Percentiles rank a stretch among this genome's conserved stretches.
Conservation (phyloP, 352 stramenopile species). For the Globisporangium paroecandrum region DNA sequence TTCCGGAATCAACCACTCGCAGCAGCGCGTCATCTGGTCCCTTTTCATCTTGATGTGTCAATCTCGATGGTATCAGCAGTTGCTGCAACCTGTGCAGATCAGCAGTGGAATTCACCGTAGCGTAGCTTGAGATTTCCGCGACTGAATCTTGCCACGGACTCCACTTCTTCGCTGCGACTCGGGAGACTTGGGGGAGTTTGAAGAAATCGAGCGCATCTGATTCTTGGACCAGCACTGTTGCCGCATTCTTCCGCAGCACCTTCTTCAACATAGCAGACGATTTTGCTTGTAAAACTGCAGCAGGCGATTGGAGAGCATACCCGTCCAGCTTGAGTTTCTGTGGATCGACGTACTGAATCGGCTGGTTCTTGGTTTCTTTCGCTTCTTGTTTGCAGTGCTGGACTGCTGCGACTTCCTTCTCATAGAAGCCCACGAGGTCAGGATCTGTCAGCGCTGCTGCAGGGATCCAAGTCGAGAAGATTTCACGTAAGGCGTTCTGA, state of each 20-base stretch:
- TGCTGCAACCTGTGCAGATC: neutral
- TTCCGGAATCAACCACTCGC: neutral
- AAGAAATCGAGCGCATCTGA: slow-evolving; percentile 4
- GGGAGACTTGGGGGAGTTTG: slow-evolving; percentile 2
- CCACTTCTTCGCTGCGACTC: neutral
- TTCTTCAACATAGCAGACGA: slow-evolving; percentile 8
- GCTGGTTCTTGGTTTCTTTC: neutral
- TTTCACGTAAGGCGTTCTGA: neutral
- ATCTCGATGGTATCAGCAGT: slow-evolving; percentile 6
- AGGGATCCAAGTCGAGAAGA: neutral
- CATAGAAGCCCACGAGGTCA: no score
- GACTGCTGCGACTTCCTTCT: neutral
- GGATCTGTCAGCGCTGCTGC: neutral
- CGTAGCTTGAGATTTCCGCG: neutral
- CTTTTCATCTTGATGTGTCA: slow-evolving; percentile 4
- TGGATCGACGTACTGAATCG: neutral
- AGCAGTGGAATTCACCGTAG: neutral
- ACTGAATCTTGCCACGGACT: slow-evolving; percentile 3
- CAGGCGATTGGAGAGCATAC: neutral
- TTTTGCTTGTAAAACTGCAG: neutral
- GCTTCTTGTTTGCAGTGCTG: neutral
- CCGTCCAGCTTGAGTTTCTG: slow-evolving; percentile 9
- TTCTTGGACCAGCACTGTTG: slow-evolving; percentile 5
- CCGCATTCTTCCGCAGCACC: slow-evolving; percentile 11
- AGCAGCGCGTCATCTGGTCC: slow-evolving; percentile 2